phyloP scores from a whole-genome alignment of 306 rosid species.

The Vachellia collinsii region DNA sequence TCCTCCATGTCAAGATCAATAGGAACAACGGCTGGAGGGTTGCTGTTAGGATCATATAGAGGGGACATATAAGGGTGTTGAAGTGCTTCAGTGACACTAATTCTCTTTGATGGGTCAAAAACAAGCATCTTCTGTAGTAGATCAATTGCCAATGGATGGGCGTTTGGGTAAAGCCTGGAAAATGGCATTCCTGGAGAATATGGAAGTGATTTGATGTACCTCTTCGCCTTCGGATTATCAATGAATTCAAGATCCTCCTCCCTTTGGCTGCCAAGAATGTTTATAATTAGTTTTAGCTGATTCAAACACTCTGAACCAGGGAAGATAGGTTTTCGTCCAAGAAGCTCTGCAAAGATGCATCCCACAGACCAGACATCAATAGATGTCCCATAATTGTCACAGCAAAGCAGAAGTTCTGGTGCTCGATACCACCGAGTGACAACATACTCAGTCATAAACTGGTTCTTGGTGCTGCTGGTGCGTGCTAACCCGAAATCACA shows the following conservation, averaged over 20 bases:
- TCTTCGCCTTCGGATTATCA: slow-evolving; percentile 85
- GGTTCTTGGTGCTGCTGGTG: slow-evolving; percentile 72
- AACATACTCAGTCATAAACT: slow-evolving; percentile 96
- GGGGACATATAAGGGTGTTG: slow-evolving; percentile 92
- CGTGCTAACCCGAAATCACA: slow-evolving; percentile 97
- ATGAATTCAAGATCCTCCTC: slow-evolving; percentile 89
- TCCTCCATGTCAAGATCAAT: slow-evolving; percentile 91
- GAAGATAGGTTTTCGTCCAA: slow-evolving; percentile 84
- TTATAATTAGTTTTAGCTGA: slow-evolving; percentile 82
- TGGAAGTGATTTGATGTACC: slow-evolving; percentile 65
- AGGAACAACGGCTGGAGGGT: slow-evolving; percentile 83
- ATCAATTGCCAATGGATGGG: slow-evolving; percentile 85
- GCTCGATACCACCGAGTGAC: slow-evolving; percentile 98
- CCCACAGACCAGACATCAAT: slow-evolving; percentile 98
- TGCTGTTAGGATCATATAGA: slow-evolving; percentile 70
- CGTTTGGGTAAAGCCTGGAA: slow-evolving; percentile 67
- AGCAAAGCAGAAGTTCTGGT: slow-evolving; percentile 92
- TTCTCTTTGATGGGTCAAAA: slow-evolving; percentile 93
- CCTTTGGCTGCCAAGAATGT: slow-evolving; percentile 88
- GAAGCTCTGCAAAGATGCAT: slow-evolving; percentile 93
- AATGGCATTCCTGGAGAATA: slow-evolving; percentile 70
- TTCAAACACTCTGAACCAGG: slow-evolving; percentile 90
- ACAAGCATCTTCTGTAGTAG: slow-evolving; percentile 89
- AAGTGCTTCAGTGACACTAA: slow-evolving; percentile 78
- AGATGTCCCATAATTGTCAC: slow-evolving; percentile 87